A percentile compares a stretch with the other conserved stretches of the same genome.
Evolutionary conservation across 768 basidiomycete species (phyloP).

Genomic region (Russula foetens): DNA sequence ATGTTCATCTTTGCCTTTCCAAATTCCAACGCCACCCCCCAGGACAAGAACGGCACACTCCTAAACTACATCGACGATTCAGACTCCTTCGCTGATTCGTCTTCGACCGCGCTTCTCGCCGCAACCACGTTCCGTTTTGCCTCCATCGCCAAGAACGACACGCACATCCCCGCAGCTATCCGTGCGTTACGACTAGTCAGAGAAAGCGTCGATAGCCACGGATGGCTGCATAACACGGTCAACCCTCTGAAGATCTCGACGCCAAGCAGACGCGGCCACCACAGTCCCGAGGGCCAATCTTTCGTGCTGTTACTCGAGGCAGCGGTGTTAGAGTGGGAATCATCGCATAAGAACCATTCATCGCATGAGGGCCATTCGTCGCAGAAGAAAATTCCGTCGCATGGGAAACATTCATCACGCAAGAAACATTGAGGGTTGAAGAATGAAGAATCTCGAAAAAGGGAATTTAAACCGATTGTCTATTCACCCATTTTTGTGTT

Average conservation of each 20-base stretch:
- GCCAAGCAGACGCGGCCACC: slow-evolving; percentile 1
- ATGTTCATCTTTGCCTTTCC: neutral
- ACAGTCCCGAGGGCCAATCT: slow-evolving; percentile 21
- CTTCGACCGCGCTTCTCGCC: slow-evolving; percentile 50
- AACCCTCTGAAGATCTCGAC: slow-evolving; percentile 9
- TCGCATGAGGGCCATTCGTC: slow-evolving; percentile 21
- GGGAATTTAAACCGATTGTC: too few relatives aligned
- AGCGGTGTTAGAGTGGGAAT: slow-evolving; percentile 11
- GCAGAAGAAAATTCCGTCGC: slow-evolving; percentile 15
- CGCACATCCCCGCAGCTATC: slow-evolving; percentile 35
- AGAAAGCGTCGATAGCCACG: slow-evolving; percentile 30
- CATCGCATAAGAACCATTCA: too few relatives aligned
- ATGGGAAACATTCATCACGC: neutral
- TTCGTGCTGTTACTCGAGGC: slow-evolving; percentile 19
- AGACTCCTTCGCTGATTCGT: slow-evolving; percentile 44
- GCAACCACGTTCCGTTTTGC: slow-evolving; percentile 50
- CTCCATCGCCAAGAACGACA: slow-evolving; percentile 30
- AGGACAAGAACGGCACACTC: slow-evolving; percentile 42
- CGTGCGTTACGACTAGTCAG: slow-evolving; percentile 32
- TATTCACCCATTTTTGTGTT: too few relatives aligned
- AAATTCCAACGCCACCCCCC: neutral
- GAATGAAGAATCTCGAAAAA: too few relatives aligned
- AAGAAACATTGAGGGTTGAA: too few relatives aligned
- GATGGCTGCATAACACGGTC: slow-evolving; percentile 15
- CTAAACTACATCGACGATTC: slow-evolving; percentile 44